phyloP scores from a whole-genome alignment of 2,329 filamentous ascomycete species.

The Fusarium continuum region DNA sequence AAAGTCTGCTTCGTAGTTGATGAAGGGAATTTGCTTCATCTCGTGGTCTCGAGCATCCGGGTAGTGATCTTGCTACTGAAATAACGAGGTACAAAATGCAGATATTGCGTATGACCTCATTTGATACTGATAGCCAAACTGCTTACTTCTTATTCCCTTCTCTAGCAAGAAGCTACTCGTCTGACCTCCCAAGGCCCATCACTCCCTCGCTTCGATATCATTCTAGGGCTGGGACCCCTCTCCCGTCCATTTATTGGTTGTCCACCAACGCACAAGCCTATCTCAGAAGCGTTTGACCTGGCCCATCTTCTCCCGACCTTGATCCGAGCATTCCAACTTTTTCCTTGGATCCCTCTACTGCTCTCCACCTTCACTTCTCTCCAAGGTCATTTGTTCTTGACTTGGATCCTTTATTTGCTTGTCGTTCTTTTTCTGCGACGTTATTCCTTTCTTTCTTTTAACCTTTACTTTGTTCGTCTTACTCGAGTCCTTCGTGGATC shows the following conservation, averaged over 20 bases:
- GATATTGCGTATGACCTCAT: neutral
- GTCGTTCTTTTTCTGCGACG: no score
- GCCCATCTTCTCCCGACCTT: neutral
- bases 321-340: neutral
- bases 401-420: neutral
- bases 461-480: neutral
- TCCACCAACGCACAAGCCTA: neutral
- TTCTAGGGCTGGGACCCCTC: neutral
- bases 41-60: neutral
- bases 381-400: no score
- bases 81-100: neutral
- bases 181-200: neutral
- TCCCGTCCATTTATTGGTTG: neutral
- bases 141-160: no score
- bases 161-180: neutral
- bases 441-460: neutral
- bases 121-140: no score
- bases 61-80: neutral
- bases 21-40: neutral
- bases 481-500: neutral
- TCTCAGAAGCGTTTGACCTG: no score
- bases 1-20: neutral
- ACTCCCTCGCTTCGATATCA: neutral
- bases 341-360: neutral
- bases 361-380: no score